Percentiles rank a stretch among this genome's conserved stretches.
phyloP scores from a whole-genome alignment of 768 basidiomycete species.

The Tephrocybe sp. region DNA sequence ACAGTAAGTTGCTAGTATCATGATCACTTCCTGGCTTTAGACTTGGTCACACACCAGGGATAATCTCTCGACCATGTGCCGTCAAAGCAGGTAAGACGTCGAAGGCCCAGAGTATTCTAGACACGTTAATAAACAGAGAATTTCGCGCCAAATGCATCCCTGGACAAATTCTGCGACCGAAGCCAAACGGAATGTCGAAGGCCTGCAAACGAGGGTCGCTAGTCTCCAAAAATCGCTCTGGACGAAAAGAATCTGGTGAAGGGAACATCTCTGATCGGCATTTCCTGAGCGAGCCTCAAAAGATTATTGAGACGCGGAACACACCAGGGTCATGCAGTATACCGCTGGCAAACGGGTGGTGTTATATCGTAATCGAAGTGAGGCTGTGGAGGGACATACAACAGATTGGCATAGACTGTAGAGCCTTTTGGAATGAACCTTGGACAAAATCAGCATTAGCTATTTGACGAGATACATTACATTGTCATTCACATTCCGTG shows the following conservation, averaged over 20 bases:
- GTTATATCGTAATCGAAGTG: not conserved
- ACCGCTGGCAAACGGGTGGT: conserved; percentile 18
- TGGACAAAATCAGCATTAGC: not conserved
- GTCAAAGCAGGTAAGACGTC: conserved; percentile 24
- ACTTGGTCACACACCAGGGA: conserved; percentile 11
- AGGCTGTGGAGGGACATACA: conserved; percentile 19
- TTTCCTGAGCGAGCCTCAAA: too few relatives aligned
- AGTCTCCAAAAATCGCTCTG: conserved; percentile 40
- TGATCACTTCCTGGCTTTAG: too few relatives aligned
- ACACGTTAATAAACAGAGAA: conserved; percentile 34
- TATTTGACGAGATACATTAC: too few relatives aligned
- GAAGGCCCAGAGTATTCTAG: conserved; percentile 35
- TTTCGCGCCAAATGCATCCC: conserved; percentile 35
- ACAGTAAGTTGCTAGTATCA: not conserved
- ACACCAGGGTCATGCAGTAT: conserved; percentile 33
- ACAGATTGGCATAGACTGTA: conserved; percentile 37
- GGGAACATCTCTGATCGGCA: conserved; percentile 25
- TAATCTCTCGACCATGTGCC: conserved; percentile 2
- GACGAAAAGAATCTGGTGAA: conserved; percentile 33
- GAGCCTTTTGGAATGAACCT: conserved; percentile 37
- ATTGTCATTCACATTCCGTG: conserved; percentile 27
- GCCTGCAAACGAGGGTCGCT: conserved; percentile 26
- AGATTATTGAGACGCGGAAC: not conserved
- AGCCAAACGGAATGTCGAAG: conserved; percentile 39
- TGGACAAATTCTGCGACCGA: conserved; percentile 39